Conservation (phyloP, 345 rosid genomes). For the Gossypium ekmanianum region DNA sequence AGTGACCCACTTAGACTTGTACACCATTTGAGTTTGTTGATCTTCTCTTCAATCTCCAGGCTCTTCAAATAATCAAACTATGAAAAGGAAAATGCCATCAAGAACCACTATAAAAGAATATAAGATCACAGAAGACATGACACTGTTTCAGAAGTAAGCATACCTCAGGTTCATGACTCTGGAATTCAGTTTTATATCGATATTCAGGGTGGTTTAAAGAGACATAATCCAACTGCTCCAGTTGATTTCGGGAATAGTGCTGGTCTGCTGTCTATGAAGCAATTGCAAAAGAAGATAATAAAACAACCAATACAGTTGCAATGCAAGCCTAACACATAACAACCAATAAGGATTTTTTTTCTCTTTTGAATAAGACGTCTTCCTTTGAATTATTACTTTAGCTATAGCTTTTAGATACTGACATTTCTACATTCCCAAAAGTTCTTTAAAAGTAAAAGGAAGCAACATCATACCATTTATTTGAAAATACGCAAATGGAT, state of each 20-base stretch:
- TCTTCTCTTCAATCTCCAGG: conserved; percentile 69
- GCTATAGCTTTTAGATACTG: neutral
- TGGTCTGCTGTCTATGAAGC: conserved; percentile 27
- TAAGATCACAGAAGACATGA: neutral
- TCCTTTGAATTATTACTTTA: neutral
- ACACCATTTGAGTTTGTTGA: conserved; percentile 58
- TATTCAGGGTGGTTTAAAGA: conserved; percentile 37
- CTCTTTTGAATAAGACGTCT: neutral
- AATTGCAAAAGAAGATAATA: conserved; percentile 20
- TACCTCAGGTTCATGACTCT: conserved; percentile 76
- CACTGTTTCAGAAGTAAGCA: neutral
- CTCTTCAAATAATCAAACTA: conserved; percentile 74
- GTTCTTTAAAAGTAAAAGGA: neutral
- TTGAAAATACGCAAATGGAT: neutral
- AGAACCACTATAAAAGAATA: neutral
- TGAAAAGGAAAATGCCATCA: conserved; percentile 12
- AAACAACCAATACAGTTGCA: conserved; percentile 17
- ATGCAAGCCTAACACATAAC: neutral
- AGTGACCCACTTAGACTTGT: conserved; percentile 38
- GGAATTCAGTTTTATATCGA: conserved; percentile 61
- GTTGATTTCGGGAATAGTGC: conserved; percentile 30
- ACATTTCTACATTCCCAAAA: neutral
- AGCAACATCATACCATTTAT: neutral
- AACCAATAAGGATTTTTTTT: neutral
- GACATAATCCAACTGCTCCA: conserved; percentile 45